Evolutionary conservation across 78 protist genomes (phyloP).

Genomic region (Protostelium mycophagum): DNA sequence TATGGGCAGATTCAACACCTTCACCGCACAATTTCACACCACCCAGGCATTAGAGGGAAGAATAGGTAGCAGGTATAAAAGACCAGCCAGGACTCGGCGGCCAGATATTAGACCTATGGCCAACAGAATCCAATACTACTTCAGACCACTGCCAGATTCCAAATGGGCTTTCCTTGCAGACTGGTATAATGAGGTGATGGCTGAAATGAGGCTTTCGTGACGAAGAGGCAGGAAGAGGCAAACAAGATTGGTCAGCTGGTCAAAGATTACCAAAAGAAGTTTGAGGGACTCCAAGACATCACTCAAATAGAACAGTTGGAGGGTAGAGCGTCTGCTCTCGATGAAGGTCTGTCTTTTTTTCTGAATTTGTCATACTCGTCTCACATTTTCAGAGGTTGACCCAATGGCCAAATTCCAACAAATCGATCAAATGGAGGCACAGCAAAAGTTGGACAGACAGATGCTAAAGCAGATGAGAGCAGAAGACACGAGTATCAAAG

Average conservation of each 20-base stretch:
- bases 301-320: not conserved
- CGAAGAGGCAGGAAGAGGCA: not conserved
- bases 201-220: not conserved
- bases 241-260: too few species aligned
- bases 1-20: too few species aligned
- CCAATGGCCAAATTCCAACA: too few species aligned
- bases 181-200: not conserved
- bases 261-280: not conserved
- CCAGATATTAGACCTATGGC: not conserved
- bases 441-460: too few species aligned
- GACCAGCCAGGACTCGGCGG: not conserved
- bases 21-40: not conserved
- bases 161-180: not conserved
- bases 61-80: not conserved
- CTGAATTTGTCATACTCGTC: too few species aligned
- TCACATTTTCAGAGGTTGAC: too few species aligned
- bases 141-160: not conserved
- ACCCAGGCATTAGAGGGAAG: not conserved
- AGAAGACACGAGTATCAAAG: too few species aligned
- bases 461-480: too few species aligned
- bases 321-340: too few species aligned
- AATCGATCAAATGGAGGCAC: too few species aligned
- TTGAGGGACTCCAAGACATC: not conserved
- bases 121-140: not conserved
- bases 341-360: too few species aligned